These are phyloP conservation scores for Fremontodendron californicum DNA, from an alignment of 345 rosid species.

Conservation along the genomic window DNA sequence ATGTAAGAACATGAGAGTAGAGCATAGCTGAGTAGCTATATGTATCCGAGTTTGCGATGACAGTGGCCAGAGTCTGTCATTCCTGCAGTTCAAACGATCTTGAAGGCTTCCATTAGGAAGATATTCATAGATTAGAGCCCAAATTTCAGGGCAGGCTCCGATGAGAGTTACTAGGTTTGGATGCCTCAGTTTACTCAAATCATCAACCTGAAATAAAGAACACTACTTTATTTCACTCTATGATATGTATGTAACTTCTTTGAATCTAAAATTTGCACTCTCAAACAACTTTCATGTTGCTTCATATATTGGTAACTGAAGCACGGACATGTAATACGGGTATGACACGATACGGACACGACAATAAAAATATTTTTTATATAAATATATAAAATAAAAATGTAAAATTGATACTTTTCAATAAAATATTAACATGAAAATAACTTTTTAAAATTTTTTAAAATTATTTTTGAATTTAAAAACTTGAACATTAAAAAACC, in stretches of 20 bases:
- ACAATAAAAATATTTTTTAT: no score
- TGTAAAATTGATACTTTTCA: no score
- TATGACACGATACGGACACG: no score
- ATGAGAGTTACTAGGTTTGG: constrained; percentile 29
- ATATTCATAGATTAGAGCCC: constrained; percentile 26
- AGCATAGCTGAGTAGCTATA: constrained; percentile 26
- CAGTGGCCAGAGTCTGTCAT: constrained; percentile 18
- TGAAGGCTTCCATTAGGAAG: constrained; percentile 35
- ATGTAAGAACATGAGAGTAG: constrained; percentile 26
- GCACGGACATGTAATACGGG: no score
- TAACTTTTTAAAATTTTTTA: no score
- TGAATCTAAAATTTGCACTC: not conserved
- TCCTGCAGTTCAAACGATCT: constrained; percentile 27
- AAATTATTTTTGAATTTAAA: no score
- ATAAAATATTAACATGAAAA: no score
- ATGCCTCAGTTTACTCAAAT: constrained; percentile 27
- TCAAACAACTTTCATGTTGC: not conserved
- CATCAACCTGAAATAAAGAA: constrained; percentile 19
- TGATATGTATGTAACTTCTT: not conserved
- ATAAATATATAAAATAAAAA: no score
- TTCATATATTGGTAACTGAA: not conserved
- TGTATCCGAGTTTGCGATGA: constrained; percentile 24
- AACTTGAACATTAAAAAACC: no score
- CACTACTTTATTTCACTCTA: not conserved
- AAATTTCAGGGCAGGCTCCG: constrained; percentile 26